Evolutionary conservation across 2,329 filamentous ascomycete genomes (phyloP).

Genomic region (Cordyceps farinosa): DNA sequence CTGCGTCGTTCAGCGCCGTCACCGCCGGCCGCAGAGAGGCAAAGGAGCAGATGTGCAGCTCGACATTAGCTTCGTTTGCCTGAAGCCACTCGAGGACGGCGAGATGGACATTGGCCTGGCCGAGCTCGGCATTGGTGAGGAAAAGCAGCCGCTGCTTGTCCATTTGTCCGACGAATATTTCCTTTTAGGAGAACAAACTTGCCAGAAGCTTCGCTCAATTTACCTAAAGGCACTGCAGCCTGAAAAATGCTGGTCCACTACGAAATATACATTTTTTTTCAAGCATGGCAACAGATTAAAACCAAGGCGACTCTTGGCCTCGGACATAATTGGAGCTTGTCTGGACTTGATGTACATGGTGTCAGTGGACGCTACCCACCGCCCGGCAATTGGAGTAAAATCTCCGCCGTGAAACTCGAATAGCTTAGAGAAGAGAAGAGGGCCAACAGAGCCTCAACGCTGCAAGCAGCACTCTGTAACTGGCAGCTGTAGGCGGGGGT

Average conservation of each 20-base stretch:
- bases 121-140: constrained; percentile 24
- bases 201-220: not conserved
- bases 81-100: constrained; percentile 23
- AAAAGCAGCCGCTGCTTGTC: constrained; percentile 19
- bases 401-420: not conserved
- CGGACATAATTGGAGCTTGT: not conserved
- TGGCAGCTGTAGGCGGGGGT: too few species aligned
- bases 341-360: not conserved
- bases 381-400: not conserved
- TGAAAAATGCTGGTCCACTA: not conserved
- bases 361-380: not conserved
- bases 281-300: not conserved
- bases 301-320: not conserved
- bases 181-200: not conserved
- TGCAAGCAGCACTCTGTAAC: too few species aligned
- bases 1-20: not conserved
- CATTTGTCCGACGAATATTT: not conserved
- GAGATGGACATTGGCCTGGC: constrained; percentile 26
- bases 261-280: not conserved
- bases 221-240: not conserved
- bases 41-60: constrained; percentile 21
- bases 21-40: not conserved
- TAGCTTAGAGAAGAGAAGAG: not conserved
- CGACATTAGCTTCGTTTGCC: constrained; percentile 8
- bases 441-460: not conserved